Conservation (phyloP, 73 alveolate genomes). For the Blepharisma japonicum region DNA sequence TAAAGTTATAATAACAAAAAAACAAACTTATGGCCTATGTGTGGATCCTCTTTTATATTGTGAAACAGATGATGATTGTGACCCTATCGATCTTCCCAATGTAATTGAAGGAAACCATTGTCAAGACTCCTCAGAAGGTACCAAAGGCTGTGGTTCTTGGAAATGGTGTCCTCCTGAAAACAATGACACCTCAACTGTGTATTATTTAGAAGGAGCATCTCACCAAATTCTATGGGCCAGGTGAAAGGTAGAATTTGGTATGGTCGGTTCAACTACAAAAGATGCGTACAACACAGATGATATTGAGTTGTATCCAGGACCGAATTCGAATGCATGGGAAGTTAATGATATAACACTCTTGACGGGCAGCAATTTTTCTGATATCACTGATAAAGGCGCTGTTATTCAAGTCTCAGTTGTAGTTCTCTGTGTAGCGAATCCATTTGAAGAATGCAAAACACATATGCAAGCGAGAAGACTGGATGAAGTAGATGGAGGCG, state of each 20-base stretch:
- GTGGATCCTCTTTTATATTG: conserved; percentile 11
- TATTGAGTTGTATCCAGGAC: conserved; percentile 1
- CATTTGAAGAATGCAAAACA: background rate
- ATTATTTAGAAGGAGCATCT: conserved; percentile 20
- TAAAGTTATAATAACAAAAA: background rate
- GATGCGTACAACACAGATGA: background rate
- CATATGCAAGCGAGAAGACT: conserved; percentile 7
- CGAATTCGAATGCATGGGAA: conserved; percentile 22
- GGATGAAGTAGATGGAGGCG: conserved; percentile 7
- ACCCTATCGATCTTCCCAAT: conserved; percentile 2
- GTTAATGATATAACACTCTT: conserved; percentile 2
- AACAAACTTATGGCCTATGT: background rate
- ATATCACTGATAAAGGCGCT: conserved; percentile 30
- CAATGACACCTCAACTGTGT: background rate
- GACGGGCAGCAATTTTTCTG: conserved; percentile 11
- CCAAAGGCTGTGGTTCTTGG: conserved; percentile 23
- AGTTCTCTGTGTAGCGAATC: conserved; percentile 1
- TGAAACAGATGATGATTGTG: conserved; percentile 18
- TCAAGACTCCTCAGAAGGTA: background rate
- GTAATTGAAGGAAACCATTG: conserved; percentile 7
- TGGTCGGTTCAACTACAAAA: background rate
- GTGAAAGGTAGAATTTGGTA: background rate
- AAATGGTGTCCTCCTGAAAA: conserved; percentile 31
- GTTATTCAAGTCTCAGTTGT: conserved; percentile 3
- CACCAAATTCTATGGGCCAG: conserved; percentile 25